Base-by-base conservation (phyloP, 2,329 filamentous ascomycete species). In the Sordariomycetes sp. region DNA sequence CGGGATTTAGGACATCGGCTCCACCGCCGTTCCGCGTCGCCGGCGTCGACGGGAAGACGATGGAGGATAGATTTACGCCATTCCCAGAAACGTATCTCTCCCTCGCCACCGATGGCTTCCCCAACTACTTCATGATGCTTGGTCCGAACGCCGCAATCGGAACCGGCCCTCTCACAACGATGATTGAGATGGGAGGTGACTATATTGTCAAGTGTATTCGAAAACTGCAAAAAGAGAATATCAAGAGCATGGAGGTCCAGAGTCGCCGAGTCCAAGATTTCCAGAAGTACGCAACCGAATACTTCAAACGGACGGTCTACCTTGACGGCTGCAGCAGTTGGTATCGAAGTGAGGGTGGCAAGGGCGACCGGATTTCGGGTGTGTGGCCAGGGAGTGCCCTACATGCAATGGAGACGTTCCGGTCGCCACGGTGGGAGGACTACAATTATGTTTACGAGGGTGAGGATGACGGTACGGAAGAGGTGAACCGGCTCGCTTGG, bases 251-350 rank as follows among this genome's bases (percentile, higher is more conserved):
- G 61, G 69, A 68, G 32, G 71, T 76, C 1, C 75, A 71, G 62
- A 60, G 67, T 1, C 68, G 73, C 35, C 65, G 73, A 13, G 72
- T 78, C 24, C 64, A 70, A n/a, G 76, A 78, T 59, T 80, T 77
- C 62, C 68, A 67, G 50, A 69, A 67, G 32, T 79, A 76, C 62
- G 70, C 73, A 36, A 69, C 73, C 48, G 70, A 71, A 55, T 77
- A 79, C 62, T 77, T 80, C 63, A 69, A 72, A 61, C 64, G 68
- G 5, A 77, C 74, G 0, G 75, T 79, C 2, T 79, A 76, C 63
- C 65, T 69, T 6, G 75, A 74, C 48, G 64, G 67, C 10, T 81
- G 78, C 64, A 73, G 72, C 59, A 77, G 73, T 56, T 81, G 78
- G 78, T 82, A 81, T 64, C 76, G 77, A 63, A 69, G 71, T 39